Conservation (phyloP, 768 basidiomycete species). For the Panus rudis region DNA sequence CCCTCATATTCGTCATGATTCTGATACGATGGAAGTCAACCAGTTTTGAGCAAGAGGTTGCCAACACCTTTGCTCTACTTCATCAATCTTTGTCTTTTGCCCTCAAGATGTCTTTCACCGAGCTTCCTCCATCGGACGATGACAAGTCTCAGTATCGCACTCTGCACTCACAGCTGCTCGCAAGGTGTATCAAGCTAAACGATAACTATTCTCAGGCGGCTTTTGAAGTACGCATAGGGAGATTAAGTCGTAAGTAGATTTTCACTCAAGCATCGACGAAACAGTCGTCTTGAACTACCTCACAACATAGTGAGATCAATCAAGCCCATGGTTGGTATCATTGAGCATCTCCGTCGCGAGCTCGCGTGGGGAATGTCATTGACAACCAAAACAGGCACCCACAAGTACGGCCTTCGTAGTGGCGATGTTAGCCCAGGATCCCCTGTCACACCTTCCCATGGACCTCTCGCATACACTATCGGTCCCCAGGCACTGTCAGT, state of each 20-base stretch:
- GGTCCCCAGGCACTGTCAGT: no score
- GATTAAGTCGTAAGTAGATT: slow-evolving; percentile 32
- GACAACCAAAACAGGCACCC: no score
- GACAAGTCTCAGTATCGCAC: slow-evolving; percentile 11
- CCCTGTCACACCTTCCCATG: slow-evolving; percentile 17
- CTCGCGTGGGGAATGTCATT: slow-evolving; percentile 35
- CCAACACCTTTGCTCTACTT: slow-evolving; percentile 27
- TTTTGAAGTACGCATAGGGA: slow-evolving; percentile 39
- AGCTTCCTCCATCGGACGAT: slow-evolving; percentile 9
- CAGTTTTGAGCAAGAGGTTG: slow-evolving; percentile 35
- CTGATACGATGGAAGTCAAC: slow-evolving; percentile 36
- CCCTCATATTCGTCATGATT: slow-evolving; percentile 31
- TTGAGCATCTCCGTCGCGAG: slow-evolving; percentile 40
- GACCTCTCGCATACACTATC: no score
- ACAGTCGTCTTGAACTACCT: no score
- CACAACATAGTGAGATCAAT: slow-evolving; percentile 30
- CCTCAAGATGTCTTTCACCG: slow-evolving; percentile 17
- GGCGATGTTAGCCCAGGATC: no score
- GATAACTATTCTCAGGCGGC: slow-evolving; percentile 36
- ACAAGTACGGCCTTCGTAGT: no score
- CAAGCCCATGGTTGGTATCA: slow-evolving; percentile 34
- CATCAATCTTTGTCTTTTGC: slow-evolving; percentile 27
- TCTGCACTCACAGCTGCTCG: slow-evolving; percentile 24
- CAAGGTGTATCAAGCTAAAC: slow-evolving; percentile 32
- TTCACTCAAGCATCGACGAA: neutral